Percentiles rank a stretch among this genome's conserved stretches.
Evolutionary conservation across 164 flowering plant genomes (phyloP).

Genomic region (Aristolochia fimbriata): DNA sequence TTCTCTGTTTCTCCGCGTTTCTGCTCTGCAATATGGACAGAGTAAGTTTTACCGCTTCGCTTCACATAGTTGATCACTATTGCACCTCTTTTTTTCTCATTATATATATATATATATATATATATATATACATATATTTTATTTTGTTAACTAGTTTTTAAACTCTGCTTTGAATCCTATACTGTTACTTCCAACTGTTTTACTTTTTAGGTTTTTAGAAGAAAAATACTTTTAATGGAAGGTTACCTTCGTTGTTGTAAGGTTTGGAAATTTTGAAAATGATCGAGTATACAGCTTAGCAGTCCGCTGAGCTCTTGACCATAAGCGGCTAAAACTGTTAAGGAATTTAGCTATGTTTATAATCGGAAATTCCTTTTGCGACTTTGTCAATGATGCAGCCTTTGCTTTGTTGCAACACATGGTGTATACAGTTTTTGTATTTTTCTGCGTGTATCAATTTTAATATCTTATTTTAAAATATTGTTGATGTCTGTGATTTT

Average conservation of each 20-base stretch:
- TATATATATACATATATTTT: too few species aligned
- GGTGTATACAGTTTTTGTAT: background rate
- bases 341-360: too few species aligned
- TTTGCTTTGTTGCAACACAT: background rate
- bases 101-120: too few species aligned
- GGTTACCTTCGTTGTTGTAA: too few species aligned
- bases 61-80: background rate
- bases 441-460: background rate
- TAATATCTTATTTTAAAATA: background rate
- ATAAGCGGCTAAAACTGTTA: too few species aligned
- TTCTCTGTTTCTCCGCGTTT: slow-evolving; percentile 84
- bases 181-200: background rate
- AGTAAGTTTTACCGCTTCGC: slow-evolving; percentile 28
- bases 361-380: too few species aligned
- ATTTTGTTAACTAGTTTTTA: background rate
- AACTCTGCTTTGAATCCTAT: background rate
- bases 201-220: background rate
- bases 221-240: background rate
- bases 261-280: too few species aligned
- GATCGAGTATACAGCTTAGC: too few species aligned
- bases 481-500: background rate
- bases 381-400: background rate
- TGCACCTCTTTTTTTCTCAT: background rate
- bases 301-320: too few species aligned
- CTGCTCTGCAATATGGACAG: slow-evolving; percentile 96